Conservation (phyloP, 345 rosid genomes). For the Eucalyptus camaldulensis region DNA sequence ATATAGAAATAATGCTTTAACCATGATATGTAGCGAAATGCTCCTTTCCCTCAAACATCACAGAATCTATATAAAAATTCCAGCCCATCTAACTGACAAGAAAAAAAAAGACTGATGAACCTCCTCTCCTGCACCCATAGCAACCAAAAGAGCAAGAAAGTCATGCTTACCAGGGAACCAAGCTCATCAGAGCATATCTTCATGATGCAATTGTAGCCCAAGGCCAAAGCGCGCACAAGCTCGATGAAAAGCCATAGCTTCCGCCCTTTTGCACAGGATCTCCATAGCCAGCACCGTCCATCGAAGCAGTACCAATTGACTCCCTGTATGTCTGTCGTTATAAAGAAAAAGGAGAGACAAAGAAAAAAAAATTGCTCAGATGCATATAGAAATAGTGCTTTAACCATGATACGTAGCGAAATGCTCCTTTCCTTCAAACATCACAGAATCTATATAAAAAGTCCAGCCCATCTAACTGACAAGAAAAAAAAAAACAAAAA, state of each 20-base stretch:
- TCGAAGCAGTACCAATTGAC: constrained; percentile 67
- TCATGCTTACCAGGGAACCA: background rate
- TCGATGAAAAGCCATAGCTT: constrained; percentile 88
- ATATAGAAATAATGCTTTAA: background rate
- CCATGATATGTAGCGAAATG: background rate
- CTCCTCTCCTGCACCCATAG: background rate
- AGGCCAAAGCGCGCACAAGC: constrained; percentile 86
- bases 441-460: background rate
- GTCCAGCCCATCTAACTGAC: background rate
- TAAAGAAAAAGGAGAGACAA: background rate
- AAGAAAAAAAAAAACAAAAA: background rate
- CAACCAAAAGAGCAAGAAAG: background rate
- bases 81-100: background rate
- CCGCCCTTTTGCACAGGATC: constrained; percentile 87
- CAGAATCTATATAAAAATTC: background rate
- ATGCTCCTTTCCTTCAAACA: background rate
- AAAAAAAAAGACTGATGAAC: background rate
- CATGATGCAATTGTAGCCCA: constrained; percentile 85
- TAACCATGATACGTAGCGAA: background rate
- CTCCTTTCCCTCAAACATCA: background rate
- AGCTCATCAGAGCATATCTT: constrained; percentile 32
- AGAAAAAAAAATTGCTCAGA: no score
- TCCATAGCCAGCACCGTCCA: constrained; percentile 47
- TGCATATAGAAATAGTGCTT: background rate
- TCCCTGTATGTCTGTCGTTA: constrained; percentile 36